These are phyloP conservation scores for Discostella pseudostelligera DNA, from an alignment of 108 stramenopile species.

Conservation along the genomic window DNA sequence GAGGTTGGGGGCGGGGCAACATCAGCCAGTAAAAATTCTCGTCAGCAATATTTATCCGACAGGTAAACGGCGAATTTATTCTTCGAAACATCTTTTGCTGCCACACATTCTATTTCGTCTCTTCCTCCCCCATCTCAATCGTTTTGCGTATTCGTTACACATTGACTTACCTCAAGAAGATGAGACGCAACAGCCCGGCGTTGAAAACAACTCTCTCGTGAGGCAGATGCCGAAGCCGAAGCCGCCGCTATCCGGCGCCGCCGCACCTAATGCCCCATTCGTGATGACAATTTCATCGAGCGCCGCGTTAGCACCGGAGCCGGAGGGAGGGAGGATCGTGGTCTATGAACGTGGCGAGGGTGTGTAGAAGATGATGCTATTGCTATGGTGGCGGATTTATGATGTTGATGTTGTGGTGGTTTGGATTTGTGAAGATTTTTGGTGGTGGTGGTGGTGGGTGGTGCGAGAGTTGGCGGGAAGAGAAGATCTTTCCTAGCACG, in stretches of 20 bases:
- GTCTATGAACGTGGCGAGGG: too few species aligned
- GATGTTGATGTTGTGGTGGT: too few species aligned
- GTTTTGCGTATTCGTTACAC: too few species aligned
- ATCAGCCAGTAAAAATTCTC: constrained; percentile 34
- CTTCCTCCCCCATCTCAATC: neutral
- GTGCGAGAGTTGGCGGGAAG: neutral
- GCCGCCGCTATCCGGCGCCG: neutral
- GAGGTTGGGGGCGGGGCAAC: constrained; percentile 1
- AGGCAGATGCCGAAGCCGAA: too few species aligned
- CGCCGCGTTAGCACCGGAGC: neutral
- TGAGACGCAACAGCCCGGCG: too few species aligned
- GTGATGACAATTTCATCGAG: neutral
- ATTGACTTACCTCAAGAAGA: neutral
- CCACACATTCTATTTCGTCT: neutral
- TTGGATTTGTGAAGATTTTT: too few species aligned
- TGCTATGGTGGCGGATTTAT: too few species aligned
- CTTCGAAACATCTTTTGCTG: constrained; percentile 37
- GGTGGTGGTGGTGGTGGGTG: neutral
- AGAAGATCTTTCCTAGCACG: neutral
- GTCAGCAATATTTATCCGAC: constrained; percentile 32
- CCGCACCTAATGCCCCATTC: neutral
- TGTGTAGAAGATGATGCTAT: too few species aligned
- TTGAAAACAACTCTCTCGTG: too few species aligned
- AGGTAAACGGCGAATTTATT: constrained; percentile 52
- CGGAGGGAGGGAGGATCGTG: too few species aligned